These are phyloP conservation scores for Sonneratia alba DNA, from an alignment of 345 rosid species.

Conservation along the genomic window DNA sequence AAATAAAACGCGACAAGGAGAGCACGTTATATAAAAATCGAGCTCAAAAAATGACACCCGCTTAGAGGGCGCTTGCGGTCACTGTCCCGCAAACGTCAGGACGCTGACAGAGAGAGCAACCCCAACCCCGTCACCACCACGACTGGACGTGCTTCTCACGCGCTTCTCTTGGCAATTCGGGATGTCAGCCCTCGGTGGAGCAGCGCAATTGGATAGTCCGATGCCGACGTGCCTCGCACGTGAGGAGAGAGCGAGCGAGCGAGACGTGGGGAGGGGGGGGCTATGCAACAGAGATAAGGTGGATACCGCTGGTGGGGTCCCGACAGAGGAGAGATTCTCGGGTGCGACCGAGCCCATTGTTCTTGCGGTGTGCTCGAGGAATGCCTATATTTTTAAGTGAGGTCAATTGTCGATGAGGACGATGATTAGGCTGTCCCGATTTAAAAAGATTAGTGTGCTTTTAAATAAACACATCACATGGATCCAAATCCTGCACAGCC, in stretches of 20 bases:
- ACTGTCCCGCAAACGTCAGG: neutral
- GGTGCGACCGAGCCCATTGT: neutral
- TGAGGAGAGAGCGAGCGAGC: constrained; percentile 5
- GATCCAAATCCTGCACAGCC: no score
- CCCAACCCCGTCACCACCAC: neutral
- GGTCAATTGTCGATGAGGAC: neutral
- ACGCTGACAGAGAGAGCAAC: neutral
- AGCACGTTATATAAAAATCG: neutral
- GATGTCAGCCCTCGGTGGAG: neutral
- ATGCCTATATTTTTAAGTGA: neutral
- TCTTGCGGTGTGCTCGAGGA: neutral
- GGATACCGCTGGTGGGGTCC: neutral
- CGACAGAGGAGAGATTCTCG: neutral
- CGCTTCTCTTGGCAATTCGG: neutral
- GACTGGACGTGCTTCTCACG: neutral
- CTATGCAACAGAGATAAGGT: neutral
- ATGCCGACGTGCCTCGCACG: constrained; percentile 8
- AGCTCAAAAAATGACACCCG: neutral
- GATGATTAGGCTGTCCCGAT: neutral
- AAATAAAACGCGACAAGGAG: neutral
- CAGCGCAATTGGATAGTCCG: neutral
- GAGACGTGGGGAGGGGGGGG: no score
- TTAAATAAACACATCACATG: neutral
- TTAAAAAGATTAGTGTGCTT: neutral
- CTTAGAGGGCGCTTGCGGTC: neutral